Conservation (phyloP, 768 basidiomycete species). For the Pholiota conissans region DNA sequence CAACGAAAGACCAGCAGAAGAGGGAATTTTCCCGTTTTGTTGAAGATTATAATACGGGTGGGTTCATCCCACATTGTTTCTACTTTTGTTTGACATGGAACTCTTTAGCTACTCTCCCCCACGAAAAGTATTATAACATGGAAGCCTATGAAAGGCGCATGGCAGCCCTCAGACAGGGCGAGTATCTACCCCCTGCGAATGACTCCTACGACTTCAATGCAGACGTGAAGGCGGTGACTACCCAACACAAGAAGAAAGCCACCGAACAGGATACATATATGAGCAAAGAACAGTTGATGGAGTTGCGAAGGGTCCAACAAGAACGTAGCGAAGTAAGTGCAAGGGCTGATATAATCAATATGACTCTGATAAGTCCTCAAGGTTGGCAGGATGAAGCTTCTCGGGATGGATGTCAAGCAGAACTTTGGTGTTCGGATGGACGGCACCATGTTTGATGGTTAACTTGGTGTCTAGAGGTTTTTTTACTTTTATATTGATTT, state of each 20-base stretch:
- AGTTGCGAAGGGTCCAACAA: slow-evolving; percentile 80
- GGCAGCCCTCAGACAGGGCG: slow-evolving; percentile 82
- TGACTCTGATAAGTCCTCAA: slow-evolving; percentile 23
- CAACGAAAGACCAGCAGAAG: slow-evolving; percentile 81
- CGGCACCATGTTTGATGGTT: slow-evolving; percentile 38
- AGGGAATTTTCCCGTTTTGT: slow-evolving; percentile 84
- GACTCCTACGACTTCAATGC: slow-evolving; percentile 81
- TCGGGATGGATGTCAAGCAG: slow-evolving; percentile 88
- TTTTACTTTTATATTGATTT: neutral
- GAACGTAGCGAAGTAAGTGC: slow-evolving; percentile 77
- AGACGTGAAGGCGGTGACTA: slow-evolving; percentile 77
- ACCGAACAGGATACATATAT: slow-evolving; percentile 75
- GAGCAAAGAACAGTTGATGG: slow-evolving; percentile 76
- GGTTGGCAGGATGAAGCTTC: slow-evolving; percentile 80
- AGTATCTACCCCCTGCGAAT: slow-evolving; percentile 69
- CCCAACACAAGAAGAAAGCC: slow-evolving; percentile 66
- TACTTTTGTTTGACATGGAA: neutral
- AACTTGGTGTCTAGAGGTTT: neutral
- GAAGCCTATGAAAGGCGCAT: slow-evolving; percentile 82
- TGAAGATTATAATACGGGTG: slow-evolving; percentile 84
- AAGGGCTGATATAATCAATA: neutral
- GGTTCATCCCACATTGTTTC: slow-evolving; percentile 11
- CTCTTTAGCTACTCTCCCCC: slow-evolving; percentile 77
- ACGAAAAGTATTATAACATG: slow-evolving; percentile 96
- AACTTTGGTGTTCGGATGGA: slow-evolving; percentile 90